These are phyloP conservation scores for Epichloe brachyelytri DNA, from an alignment of 2,329 filamentous ascomycete species.

Conservation along the genomic window DNA sequence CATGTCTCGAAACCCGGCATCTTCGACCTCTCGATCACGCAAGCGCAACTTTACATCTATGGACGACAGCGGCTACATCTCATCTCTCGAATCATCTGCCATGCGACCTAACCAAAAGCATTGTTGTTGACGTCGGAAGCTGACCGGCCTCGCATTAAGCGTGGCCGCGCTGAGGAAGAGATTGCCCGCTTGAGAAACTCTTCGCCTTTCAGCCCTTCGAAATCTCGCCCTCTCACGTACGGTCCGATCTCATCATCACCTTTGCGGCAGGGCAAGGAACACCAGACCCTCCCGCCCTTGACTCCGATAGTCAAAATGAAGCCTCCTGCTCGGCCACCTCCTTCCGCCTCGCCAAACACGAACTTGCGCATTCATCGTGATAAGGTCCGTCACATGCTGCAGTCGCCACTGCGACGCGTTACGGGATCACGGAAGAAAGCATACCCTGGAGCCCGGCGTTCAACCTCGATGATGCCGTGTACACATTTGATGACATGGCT, in stretches of 20 bases:
- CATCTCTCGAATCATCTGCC: conserved; percentile 83
- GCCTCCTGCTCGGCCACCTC: conserved; percentile 37
- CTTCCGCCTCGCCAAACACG: conserved; percentile 84
- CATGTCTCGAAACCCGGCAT: conserved; percentile 43
- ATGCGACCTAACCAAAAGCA: conserved; percentile 54
- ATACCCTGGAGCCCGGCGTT: conserved; percentile 56
- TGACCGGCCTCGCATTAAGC: conserved; percentile 69
- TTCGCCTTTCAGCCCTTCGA: conserved; percentile 83
- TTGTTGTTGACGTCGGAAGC: conserved; percentile 64
- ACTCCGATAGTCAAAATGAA: conserved; percentile 79
- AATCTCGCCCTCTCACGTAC: conserved; percentile 42
- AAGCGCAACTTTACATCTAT: conserved; percentile 69
- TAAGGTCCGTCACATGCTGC: conserved; percentile 67
- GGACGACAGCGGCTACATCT: conserved; percentile 93
- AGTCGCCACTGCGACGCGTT: conserved; percentile 52
- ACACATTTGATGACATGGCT: conserved; percentile 35
- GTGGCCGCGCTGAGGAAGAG: conserved; percentile 87
- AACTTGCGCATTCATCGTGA: conserved; percentile 82
- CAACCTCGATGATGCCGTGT: conserved; percentile 44
- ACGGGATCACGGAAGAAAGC: conserved; percentile 28
- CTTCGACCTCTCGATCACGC: conserved; percentile 53
- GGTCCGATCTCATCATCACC: conserved; percentile 55
- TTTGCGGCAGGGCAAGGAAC: conserved; percentile 41
- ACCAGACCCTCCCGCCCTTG: conserved; percentile 58
- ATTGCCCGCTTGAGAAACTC: conserved; percentile 87